Percentiles rank a stretch among this genome's conserved stretches.
Evolutionary conservation across 2,329 filamentous ascomycete genomes (phyloP).

Genomic region (Sclerotiophoma versabilis): DNA sequence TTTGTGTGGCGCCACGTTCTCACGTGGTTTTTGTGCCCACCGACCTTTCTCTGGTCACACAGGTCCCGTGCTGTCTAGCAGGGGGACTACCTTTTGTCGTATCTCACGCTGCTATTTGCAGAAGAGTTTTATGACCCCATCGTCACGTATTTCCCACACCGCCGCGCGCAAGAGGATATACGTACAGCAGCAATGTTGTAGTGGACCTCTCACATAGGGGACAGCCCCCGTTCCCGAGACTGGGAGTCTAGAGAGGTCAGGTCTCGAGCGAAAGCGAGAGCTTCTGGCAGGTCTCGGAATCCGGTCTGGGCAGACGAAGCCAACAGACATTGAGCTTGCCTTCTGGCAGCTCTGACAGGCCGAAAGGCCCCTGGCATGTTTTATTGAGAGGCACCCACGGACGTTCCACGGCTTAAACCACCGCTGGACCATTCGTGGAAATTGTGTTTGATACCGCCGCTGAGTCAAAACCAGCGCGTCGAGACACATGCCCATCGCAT

Average conservation of each 20-base stretch:
- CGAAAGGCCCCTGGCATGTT: slow-evolving; percentile 40
- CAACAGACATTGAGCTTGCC: slow-evolving; percentile 40
- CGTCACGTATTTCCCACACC: neutral
- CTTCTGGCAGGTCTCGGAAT: slow-evolving; percentile 30
- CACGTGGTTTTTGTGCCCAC: slow-evolving; percentile 6
- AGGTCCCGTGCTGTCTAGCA: neutral
- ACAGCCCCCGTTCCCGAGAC: slow-evolving; percentile 31
- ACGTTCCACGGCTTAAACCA: too few relatives aligned
- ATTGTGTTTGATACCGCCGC: slow-evolving; percentile 1
- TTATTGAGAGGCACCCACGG: slow-evolving; percentile 38
- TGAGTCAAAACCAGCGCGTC: neutral
- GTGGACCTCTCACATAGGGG: slow-evolving; percentile 38
- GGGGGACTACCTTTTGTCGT: neutral
- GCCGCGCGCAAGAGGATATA: neutral
- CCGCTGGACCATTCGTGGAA: slow-evolving; percentile 1
- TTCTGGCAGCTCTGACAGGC: slow-evolving; percentile 35
- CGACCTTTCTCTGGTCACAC: slow-evolving; percentile 20
- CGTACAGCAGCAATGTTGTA: slow-evolving; percentile 1
- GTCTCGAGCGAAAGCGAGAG: slow-evolving; percentile 29
- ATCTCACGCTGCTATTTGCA: neutral
- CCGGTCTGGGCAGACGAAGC: slow-evolving; percentile 39
- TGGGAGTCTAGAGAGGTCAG: slow-evolving; percentile 33
- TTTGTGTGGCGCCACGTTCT: slow-evolving; percentile 7
- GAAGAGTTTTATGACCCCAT: neutral
- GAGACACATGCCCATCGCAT: slow-evolving; percentile 1